Percentiles rank a stretch among this genome's conserved stretches.
Evolutionary conservation across 805 yeast genomes (phyloP).

Genomic region (Wickerhamiella australiensis): DNA sequence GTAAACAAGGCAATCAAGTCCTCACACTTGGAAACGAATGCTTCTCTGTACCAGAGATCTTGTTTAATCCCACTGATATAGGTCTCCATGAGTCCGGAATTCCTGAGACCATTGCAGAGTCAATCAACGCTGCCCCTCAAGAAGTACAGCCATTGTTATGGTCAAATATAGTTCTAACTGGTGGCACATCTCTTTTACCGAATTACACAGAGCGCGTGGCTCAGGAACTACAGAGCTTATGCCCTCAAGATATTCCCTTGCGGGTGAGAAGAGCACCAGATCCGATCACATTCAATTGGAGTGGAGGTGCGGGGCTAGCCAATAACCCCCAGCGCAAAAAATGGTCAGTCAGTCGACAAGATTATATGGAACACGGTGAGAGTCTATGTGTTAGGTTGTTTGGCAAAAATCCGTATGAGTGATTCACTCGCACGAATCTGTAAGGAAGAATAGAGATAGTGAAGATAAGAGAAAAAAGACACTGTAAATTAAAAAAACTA

Average conservation of each 20-base stretch:
- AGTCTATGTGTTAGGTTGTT: constrained; percentile 42
- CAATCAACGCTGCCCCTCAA: constrained; percentile 60
- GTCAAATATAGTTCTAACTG: constrained; percentile 67
- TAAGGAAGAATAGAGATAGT: too few species aligned
- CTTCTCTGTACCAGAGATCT: constrained; percentile 74
- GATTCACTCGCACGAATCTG: too few species aligned
- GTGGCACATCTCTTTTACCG: constrained; percentile 67
- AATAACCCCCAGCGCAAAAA: constrained; percentile 31
- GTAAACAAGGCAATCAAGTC: constrained; percentile 41
- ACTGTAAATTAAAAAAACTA: not conserved
- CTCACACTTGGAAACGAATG: constrained; percentile 69
- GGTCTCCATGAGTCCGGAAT: constrained; percentile 73
- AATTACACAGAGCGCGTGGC: constrained; percentile 52
- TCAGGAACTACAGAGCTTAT: constrained; percentile 26
- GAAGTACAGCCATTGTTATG: constrained; percentile 55
- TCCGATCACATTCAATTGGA: constrained; percentile 44
- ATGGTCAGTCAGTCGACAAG: constrained; percentile 58
- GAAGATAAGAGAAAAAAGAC: not conserved
- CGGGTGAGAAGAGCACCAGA: constrained; percentile 26
- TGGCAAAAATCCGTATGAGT: constrained; percentile 21
- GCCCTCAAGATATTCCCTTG: constrained; percentile 27
- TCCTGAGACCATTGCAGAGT: constrained; percentile 54
- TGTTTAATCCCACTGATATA: constrained; percentile 74
- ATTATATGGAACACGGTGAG: constrained; percentile 77
- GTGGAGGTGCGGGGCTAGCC: constrained; percentile 41